Conservation (phyloP, 371 early-diverging fungal species). For the Fennellomyces sp. region DNA sequence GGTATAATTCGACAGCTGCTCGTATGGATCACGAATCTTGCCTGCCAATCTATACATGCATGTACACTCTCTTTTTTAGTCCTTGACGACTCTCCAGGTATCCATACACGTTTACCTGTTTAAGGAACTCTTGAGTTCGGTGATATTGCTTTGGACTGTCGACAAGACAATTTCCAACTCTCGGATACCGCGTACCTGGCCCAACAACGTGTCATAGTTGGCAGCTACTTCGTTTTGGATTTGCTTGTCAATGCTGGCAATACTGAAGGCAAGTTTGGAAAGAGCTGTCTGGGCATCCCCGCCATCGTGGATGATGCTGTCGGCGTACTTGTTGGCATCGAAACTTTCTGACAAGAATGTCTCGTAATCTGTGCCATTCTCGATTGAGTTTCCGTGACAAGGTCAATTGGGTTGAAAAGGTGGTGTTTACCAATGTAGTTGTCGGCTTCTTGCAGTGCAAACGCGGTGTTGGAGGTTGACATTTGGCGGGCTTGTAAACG, state of each 20-base stretch:
- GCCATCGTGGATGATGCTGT: slow-evolving; percentile 55
- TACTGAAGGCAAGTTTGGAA: slow-evolving; percentile 71
- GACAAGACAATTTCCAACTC: slow-evolving; percentile 61
- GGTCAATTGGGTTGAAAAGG: too few relatives aligned
- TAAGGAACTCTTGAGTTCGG: slow-evolving; percentile 59
- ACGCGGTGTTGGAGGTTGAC: slow-evolving; percentile 4
- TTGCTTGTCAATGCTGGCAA: slow-evolving; percentile 78
- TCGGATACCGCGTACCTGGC: slow-evolving; percentile 73
- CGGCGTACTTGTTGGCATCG: slow-evolving; percentile 63
- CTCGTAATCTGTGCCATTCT: slow-evolving; percentile 71
- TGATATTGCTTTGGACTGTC: slow-evolving; percentile 59
- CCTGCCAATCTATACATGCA: slow-evolving; percentile 46
- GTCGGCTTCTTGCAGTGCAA: slow-evolving; percentile 32
- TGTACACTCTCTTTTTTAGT: neutral
- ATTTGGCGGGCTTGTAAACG: neutral
- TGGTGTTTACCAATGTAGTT: slow-evolving; percentile 30
- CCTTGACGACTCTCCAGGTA: neutral
- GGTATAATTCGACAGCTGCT: slow-evolving; percentile 60
- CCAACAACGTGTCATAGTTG: slow-evolving; percentile 72
- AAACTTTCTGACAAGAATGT: slow-evolving; percentile 61
- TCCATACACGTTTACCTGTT: slow-evolving; percentile 41
- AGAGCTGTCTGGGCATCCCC: slow-evolving; percentile 70
- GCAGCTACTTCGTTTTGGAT: slow-evolving; percentile 76
- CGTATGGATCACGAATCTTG: slow-evolving; percentile 65
- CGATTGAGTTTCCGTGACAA: too few relatives aligned